Base-by-base conservation (phyloP, 257 asterid genomes). In the Solanum virginianum region DNA sequence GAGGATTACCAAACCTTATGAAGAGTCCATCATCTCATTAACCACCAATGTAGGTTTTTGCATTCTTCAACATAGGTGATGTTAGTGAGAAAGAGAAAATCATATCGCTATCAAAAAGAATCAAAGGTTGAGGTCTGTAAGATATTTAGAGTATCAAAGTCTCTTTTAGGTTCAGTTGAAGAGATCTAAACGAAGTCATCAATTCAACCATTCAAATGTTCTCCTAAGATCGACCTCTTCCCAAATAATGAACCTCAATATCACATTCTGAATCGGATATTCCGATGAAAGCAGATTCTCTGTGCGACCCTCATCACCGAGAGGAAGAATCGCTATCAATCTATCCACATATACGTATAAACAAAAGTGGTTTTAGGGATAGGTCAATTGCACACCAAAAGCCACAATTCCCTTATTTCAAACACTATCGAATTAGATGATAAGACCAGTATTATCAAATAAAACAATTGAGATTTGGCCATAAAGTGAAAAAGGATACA, bases 111-210 rank as follows among this genome's bases (percentile, higher is more conserved):
- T 94, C 94, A 12, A 63, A 84, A 97, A 95, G 92, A 95, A 94
- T 87, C 94, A 92, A 57, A 95, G 93, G 84, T 94, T 92, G 87
- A 95, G 96, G 88, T 93, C 98, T 29, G 91, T 93, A 85, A 95
- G 97, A 86, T 51, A 86, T 86, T 90, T 90, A 87, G 98, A 95
- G 89, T 92, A 26, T 65, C 71, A 14, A 65, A 26, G 71, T 91
- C 88, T 94, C 43, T 43, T 65, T 65, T 65, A 65, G 45, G 72
- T 65, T 66, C n/a, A 29, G 72, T 26, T n/a, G 12, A 66, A 29
- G 45, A 29, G 72, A 66, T 66, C 20, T 32, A 66, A 29, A 66
- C 72, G 29, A 3, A 7, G 12, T 66, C 45, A 29, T 66, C 12
- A 66, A 66, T 29, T 66, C 72, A 66, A 29, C 3, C 72, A 14